phyloP scores from a whole-genome alignment of 2,329 filamentous ascomycete genomes.

The Epichloe festucae region DNA sequence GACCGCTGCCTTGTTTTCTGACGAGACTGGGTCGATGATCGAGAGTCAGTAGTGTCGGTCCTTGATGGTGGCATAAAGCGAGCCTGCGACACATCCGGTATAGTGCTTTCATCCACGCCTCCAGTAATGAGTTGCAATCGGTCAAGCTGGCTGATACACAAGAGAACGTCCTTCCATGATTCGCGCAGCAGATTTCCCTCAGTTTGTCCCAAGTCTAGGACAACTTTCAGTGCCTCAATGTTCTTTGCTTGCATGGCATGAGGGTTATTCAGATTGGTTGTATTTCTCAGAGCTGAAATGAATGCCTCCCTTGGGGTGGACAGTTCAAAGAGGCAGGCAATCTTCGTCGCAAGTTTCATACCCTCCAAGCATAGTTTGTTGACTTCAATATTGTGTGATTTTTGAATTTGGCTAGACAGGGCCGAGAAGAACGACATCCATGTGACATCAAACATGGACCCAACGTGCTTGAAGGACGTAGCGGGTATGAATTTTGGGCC shows the following conservation, averaged over 20 bases:
- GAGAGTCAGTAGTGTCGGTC: slow-evolving; percentile 40
- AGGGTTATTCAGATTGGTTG: slow-evolving; percentile 90
- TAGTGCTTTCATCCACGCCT: slow-evolving; percentile 81
- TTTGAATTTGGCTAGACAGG: slow-evolving; percentile 83
- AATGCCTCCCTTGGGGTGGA: slow-evolving; percentile 92
- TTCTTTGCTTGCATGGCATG: slow-evolving; percentile 95
- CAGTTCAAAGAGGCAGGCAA: slow-evolving; percentile 86
- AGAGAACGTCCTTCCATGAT: slow-evolving; percentile 92
- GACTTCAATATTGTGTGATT: slow-evolving; percentile 82
- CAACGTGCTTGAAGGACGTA: slow-evolving; percentile 86
- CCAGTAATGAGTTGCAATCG: slow-evolving; percentile 89
- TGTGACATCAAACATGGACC: slow-evolving; percentile 95
- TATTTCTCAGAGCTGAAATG: slow-evolving; percentile 81
- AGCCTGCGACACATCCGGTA: slow-evolving; percentile 83
- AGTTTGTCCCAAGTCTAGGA: slow-evolving; percentile 83
- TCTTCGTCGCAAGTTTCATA: slow-evolving; percentile 84
- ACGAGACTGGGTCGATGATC: slow-evolving; percentile 53
- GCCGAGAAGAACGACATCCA: slow-evolving; percentile 99
- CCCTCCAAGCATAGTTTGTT: slow-evolving; percentile 90
- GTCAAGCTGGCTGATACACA: slow-evolving; percentile 92
- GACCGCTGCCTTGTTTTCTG: slow-evolving; percentile 34
- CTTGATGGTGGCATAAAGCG: slow-evolving; percentile 52
- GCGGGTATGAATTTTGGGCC: slow-evolving; percentile 75
- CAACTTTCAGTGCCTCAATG: slow-evolving; percentile 80
- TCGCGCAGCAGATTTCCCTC: slow-evolving; percentile 81